These are phyloP conservation scores for Lanmaoa rubissima DNA, from an alignment of 768 basidiomycete genomes.

Conservation along the genomic window DNA sequence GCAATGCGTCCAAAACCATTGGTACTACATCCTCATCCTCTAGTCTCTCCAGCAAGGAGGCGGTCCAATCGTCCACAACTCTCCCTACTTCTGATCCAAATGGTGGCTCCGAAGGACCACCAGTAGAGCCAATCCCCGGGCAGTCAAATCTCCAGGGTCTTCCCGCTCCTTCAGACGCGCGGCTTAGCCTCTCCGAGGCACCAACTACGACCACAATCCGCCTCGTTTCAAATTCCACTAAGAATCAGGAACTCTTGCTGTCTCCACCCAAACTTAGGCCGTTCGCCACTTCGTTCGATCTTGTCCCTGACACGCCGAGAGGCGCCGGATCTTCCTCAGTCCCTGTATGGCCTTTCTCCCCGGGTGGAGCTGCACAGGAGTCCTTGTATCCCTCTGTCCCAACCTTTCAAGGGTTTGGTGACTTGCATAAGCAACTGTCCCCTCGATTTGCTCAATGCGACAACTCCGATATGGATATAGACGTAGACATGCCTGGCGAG, in stretches of 20 bases:
- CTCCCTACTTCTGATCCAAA: slow-evolving; percentile 29
- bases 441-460: slow-evolving; percentile 19
- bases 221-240: slow-evolving; percentile 36
- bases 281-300: slow-evolving; percentile 65
- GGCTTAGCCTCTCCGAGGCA: slow-evolving; percentile 55
- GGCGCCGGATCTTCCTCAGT: slow-evolving; percentile 16
- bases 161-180: slow-evolving; percentile 60
- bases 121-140: slow-evolving; percentile 55
- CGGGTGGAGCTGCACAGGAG: slow-evolving; percentile 18
- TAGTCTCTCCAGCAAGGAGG: slow-evolving; percentile 22
- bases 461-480: slow-evolving; percentile 34
- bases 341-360: slow-evolving; percentile 44
- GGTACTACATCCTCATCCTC: slow-evolving; percentile 31
- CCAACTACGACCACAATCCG: slow-evolving; percentile 49
- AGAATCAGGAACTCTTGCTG: slow-evolving; percentile 22
- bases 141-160: slow-evolving; percentile 54
- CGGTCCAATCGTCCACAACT: slow-evolving; percentile 24
- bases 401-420: slow-evolving; percentile 31
- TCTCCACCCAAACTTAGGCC: slow-evolving; percentile 66
- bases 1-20: slow-evolving; percentile 27
- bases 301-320: slow-evolving; percentile 57
- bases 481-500: slow-evolving; percentile 38
- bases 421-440: slow-evolving; percentile 20
- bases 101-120: slow-evolving; percentile 17
- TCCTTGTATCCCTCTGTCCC: slow-evolving; percentile 42